Conservation (phyloP, 257 asterid genomes). For the Primulina huaijiensis region DNA sequence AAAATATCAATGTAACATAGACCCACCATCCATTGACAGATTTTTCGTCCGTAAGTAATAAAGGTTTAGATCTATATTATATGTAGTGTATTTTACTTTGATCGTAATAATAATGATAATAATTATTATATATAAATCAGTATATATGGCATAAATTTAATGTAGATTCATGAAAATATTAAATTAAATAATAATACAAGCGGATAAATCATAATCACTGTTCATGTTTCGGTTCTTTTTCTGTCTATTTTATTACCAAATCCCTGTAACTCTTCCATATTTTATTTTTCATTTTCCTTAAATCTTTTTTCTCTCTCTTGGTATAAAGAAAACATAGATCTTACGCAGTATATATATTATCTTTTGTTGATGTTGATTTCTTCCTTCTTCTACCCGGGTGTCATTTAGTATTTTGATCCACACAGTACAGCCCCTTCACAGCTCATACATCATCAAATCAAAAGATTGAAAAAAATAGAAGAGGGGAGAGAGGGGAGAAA, state of each 20-base stretch:
- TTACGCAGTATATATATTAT: too few species aligned
- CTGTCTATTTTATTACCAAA: not conserved
- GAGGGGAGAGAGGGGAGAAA: conserved; percentile 15
- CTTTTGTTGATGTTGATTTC: conserved; percentile 27
- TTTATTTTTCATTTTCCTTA: not conserved
- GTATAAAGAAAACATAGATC: too few species aligned
- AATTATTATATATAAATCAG: too few species aligned
- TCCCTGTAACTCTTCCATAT: not conserved
- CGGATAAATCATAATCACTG: not conserved
- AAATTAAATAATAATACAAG: not conserved
- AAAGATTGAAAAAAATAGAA: conserved; percentile 15
- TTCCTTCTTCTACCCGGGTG: conserved; percentile 23
- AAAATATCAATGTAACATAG: too few species aligned
- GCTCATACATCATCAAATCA: conserved; percentile 28
- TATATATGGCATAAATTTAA: too few species aligned
- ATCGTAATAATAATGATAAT: too few species aligned
- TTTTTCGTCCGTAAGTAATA: too few species aligned
- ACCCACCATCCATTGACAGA: too few species aligned
- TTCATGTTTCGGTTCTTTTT: not conserved
- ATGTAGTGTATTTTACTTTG: too few species aligned
- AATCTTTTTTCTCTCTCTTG: conserved; percentile 16
- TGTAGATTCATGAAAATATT: not conserved
- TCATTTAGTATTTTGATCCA: conserved; percentile 32
- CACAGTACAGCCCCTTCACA: conserved; percentile 24
- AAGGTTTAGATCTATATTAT: too few species aligned